Evolutionary conservation across 139 green algal genomes (phyloP).

Genomic region (Chlorella vulgaris): DNA sequence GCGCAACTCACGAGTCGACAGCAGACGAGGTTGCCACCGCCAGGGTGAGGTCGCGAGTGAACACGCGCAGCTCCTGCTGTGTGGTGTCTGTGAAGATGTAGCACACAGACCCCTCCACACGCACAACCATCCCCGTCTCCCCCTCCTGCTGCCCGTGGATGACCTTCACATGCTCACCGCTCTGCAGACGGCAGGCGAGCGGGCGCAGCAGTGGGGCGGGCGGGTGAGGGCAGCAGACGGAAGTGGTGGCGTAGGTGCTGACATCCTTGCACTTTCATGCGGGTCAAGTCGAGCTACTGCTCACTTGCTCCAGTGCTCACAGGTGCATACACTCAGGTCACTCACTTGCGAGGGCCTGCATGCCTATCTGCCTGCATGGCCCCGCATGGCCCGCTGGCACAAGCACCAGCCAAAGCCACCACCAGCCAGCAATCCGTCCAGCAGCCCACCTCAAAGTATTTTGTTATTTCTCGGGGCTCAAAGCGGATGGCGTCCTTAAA

Average conservation of each 20-base stretch:
- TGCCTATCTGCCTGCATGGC: no score
- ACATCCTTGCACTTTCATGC: no score
- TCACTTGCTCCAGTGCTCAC: no score
- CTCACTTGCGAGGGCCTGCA: no score
- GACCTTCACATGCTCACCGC: slow-evolving; percentile 88
- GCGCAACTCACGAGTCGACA: slow-evolving; percentile 53
- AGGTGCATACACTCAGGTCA: no score
- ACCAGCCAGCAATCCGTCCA: no score
- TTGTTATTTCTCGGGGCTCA: slow-evolving; percentile 67
- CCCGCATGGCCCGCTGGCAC: no score
- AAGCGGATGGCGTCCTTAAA: slow-evolving; percentile 62
- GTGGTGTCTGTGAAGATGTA: slow-evolving; percentile 79
- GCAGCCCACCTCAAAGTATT: slow-evolving; percentile 71
- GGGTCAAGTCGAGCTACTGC: no score
- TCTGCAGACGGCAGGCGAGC: slow-evolving; percentile 29
- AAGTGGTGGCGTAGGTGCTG: no score
- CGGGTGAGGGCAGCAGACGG: neutral
- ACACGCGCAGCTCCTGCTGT: slow-evolving; percentile 83
- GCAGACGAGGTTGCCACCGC: slow-evolving; percentile 46
- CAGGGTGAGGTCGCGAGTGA: slow-evolving; percentile 83
- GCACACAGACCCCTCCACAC: slow-evolving; percentile 65
- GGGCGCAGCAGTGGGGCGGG: neutral
- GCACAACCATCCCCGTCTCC: slow-evolving; percentile 87
- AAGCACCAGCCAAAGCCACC: no score
- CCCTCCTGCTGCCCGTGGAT: slow-evolving; percentile 79